phyloP scores from a whole-genome alignment of 2,329 filamentous ascomycete genomes.

The Penicillium sclerotiorum region DNA sequence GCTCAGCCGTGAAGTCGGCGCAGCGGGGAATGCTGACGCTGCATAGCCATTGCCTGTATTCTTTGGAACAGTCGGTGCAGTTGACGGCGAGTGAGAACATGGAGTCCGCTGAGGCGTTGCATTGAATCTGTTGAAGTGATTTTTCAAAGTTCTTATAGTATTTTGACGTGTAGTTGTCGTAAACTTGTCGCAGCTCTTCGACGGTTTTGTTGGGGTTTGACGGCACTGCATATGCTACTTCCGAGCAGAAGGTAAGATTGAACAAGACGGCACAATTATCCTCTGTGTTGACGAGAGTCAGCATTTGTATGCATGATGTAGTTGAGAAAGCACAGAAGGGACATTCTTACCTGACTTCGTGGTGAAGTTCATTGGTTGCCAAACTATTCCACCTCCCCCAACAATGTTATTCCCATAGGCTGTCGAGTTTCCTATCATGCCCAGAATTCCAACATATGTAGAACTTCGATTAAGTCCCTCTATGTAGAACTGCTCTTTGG shows the following conservation, averaged over 20 bases:
- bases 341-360: slow-evolving; percentile 69
- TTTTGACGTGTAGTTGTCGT: slow-evolving; percentile 71
- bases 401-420: slow-evolving; percentile 46
- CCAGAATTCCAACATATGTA: slow-evolving; percentile 72
- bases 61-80: slow-evolving; percentile 73
- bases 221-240: slow-evolving; percentile 89
- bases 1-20: slow-evolving; percentile 70
- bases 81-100: slow-evolving; percentile 78
- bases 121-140: slow-evolving; percentile 80
- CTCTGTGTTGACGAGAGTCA: slow-evolving; percentile 49
- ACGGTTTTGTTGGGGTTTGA: slow-evolving; percentile 70
- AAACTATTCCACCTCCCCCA: slow-evolving; percentile 77
- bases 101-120: slow-evolving; percentile 72
- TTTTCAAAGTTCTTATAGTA: slow-evolving; percentile 80
- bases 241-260: slow-evolving; percentile 83
- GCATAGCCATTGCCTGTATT: slow-evolving; percentile 96
- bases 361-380: slow-evolving; percentile 68
- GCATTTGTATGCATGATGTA: background rate
- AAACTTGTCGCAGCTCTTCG: slow-evolving; percentile 67
- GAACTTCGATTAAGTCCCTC: slow-evolving; percentile 72
- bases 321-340: slow-evolving; percentile 29
- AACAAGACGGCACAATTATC: slow-evolving; percentile 84
- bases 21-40: slow-evolving; percentile 90
- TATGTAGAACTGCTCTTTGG: slow-evolving; percentile 88
- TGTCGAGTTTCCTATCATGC: slow-evolving; percentile 61